These are phyloP conservation scores for Podaxis sp. DNA, from an alignment of 768 basidiomycete genomes.

Conservation along the genomic window DNA sequence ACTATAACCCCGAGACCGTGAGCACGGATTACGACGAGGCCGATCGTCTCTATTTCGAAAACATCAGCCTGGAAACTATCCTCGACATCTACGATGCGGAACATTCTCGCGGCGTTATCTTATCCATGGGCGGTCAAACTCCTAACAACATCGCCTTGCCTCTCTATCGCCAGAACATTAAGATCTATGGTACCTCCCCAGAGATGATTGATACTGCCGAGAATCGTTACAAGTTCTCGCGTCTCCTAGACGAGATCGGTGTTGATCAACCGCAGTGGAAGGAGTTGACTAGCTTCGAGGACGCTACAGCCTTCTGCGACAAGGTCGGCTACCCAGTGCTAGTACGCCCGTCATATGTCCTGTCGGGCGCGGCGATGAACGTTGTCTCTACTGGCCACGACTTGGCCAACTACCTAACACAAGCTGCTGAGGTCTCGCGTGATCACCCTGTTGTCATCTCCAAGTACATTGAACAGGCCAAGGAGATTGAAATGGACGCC, in stretches of 20 bases:
- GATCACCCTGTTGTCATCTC: constrained; percentile 94
- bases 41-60: constrained; percentile 97
- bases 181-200: constrained; percentile 97
- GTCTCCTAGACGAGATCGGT: constrained; percentile 95
- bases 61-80: constrained; percentile 94
- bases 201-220: constrained; percentile 99
- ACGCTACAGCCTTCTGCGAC: constrained; percentile 86
- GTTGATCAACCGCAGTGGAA: constrained; percentile 99
- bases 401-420: constrained; percentile 86
- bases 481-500: constrained; percentile 99
- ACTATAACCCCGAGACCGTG: constrained; percentile 99
- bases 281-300: constrained; percentile 89
- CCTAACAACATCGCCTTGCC: constrained; percentile 98
- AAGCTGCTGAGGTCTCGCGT: constrained; percentile 91
- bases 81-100: constrained; percentile 96
- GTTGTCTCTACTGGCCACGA: constrained; percentile 95
- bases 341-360: constrained; percentile 95
- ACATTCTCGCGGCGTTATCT: constrained; percentile 84
- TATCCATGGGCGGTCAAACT: constrained; percentile 98
- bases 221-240: constrained; percentile 99
- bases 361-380: constrained; percentile 99
- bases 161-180: constrained; percentile 95
- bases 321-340: constrained; percentile 95
- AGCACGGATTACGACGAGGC: constrained; percentile 99
- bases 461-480: constrained; percentile 99